phyloP scores from a whole-genome alignment of 495 filamentous ascomycete species.

The Recurvomyces mirabilis region DNA sequence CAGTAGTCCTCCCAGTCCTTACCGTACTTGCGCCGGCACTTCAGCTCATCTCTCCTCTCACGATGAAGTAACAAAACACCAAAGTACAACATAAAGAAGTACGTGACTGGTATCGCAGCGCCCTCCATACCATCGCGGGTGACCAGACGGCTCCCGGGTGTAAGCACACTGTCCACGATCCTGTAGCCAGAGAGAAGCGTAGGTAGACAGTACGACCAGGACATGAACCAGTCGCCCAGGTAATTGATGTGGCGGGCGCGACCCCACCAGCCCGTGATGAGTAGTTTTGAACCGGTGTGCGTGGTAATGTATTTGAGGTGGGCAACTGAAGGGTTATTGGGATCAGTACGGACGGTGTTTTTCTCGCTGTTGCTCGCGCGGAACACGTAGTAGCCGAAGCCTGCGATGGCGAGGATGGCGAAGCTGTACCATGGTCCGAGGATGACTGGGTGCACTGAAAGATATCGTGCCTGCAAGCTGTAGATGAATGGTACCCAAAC shows the following conservation, averaged over 20 bases:
- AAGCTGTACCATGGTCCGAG: slow-evolving; percentile 56
- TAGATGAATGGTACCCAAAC: slow-evolving; percentile 92
- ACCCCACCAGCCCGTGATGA: slow-evolving; percentile 94
- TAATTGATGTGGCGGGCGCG: slow-evolving; percentile 91
- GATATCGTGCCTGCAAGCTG: slow-evolving; percentile 75
- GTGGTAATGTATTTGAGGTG: slow-evolving; percentile 86
- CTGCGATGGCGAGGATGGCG: slow-evolving; percentile 53
- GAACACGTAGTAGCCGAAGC: slow-evolving; percentile 74
- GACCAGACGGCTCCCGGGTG: slow-evolving; percentile 34
- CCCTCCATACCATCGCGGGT: slow-evolving; percentile 58
- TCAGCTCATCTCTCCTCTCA: slow-evolving; percentile 84
- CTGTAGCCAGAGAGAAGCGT: slow-evolving; percentile 76
- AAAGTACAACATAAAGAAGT: slow-evolving; percentile 95
- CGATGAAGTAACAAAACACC: slow-evolving; percentile 79
- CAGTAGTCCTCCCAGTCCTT: slow-evolving; percentile 88
- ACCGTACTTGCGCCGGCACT: slow-evolving; percentile 87
- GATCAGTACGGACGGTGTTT: slow-evolving; percentile 83
- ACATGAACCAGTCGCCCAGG: slow-evolving; percentile 91
- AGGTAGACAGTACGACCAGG: slow-evolving; percentile 83
- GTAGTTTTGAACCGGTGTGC: slow-evolving; percentile 63
- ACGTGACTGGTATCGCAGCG: slow-evolving; percentile 79
- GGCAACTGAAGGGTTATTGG: slow-evolving; percentile 64
- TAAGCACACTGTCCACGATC: slow-evolving; percentile 41
- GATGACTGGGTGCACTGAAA: slow-evolving; percentile 66
- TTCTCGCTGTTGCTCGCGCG: slow-evolving; percentile 85